Base-by-base conservation (phyloP, 352 stramenopile genomes). In the Pythium plurisporium region DNA sequence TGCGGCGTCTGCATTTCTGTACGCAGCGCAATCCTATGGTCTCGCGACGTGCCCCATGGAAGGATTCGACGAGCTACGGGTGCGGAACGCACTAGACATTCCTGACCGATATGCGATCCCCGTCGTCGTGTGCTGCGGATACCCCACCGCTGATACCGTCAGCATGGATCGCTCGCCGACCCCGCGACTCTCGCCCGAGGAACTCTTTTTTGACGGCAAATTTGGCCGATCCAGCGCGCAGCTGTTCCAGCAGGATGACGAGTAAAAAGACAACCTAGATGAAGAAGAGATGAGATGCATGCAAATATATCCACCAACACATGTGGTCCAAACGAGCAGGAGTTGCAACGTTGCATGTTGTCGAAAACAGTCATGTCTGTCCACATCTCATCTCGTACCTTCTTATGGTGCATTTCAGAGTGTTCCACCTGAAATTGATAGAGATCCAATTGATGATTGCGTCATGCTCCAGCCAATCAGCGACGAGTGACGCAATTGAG, bases 161-260 rank as follows among this genome's bases (percentile, higher is more conserved):
- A 47, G 41, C 9, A 55, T 53, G 29, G 59, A 45, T 0, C 51
- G 55, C 33, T 64, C 69, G 26, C 64, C 44, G 10, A 83, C 79
- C 5, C 71, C 59, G 36, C 76, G 85, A 8, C 64, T 95, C 14
- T 41, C 73, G 15, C 78, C 72, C 7, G 79, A 71, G 3, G 74
- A 92, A 47, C 55, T 95, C 17, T 94, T 95, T 59, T 96, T 94
- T 30, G 78, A 90, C 55, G 84, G 82, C 50, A 91, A 89, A 53
- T 94, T 93, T 57, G 86, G 86, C 40, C 45, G 76, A 17, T 87
- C 78, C 4, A 86, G 72, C 50, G 66, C 75, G 19, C 61, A 72
- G 37, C 65, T 91, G 59, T 87, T 93, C 64, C 52, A 78, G 44
- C 33, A 48, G 2, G 20, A 25, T 2, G 52, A 62, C 31, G 34